Percentiles rank a stretch among this genome's conserved stretches.
Evolutionary conservation across 2,329 filamentous ascomycete genomes (phyloP).

Genomic region (Apiospora pterosperma): DNA sequence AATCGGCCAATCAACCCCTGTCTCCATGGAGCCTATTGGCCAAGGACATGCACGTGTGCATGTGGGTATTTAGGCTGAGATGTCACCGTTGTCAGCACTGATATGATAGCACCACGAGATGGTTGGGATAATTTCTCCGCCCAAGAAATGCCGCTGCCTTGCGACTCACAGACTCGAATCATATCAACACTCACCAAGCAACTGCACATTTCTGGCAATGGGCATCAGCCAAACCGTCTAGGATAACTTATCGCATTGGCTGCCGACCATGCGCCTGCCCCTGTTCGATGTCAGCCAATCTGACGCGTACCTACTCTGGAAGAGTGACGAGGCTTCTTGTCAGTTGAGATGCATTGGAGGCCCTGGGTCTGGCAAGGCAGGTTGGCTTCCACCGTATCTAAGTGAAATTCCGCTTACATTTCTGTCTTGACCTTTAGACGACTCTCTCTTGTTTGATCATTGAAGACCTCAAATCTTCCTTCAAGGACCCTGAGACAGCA

Average conservation of each 20-base stretch:
- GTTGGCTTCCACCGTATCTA: not conserved
- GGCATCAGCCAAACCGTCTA: not conserved
- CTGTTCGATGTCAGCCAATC: not conserved
- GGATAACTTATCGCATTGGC: not conserved
- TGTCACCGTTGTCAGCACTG: too few relatives aligned
- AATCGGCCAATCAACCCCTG: too few relatives aligned
- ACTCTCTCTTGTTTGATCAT: not conserved
- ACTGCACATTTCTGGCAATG: not conserved
- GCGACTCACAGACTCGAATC: too few relatives aligned
- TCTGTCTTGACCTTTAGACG: not conserved
- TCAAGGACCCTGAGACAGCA: not conserved
- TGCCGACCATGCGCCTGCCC: not conserved
- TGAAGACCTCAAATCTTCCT: not conserved
- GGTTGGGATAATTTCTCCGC: too few relatives aligned
- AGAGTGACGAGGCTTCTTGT: not conserved
- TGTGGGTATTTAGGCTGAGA: too few relatives aligned
- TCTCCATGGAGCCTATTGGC: too few relatives aligned
- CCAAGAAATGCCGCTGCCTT: too few relatives aligned
- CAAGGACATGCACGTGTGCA: too few relatives aligned
- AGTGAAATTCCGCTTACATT: not conserved
- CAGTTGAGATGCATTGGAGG: not conserved
- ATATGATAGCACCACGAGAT: too few relatives aligned
- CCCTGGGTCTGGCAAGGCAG: not conserved
- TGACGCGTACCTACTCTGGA: not conserved
- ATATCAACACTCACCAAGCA: too few relatives aligned